Percentiles rank a stretch among this genome's conserved stretches.
Conservation (phyloP, 2,329 filamentous ascomycete species). For the Trichoderma sp. region DNA sequence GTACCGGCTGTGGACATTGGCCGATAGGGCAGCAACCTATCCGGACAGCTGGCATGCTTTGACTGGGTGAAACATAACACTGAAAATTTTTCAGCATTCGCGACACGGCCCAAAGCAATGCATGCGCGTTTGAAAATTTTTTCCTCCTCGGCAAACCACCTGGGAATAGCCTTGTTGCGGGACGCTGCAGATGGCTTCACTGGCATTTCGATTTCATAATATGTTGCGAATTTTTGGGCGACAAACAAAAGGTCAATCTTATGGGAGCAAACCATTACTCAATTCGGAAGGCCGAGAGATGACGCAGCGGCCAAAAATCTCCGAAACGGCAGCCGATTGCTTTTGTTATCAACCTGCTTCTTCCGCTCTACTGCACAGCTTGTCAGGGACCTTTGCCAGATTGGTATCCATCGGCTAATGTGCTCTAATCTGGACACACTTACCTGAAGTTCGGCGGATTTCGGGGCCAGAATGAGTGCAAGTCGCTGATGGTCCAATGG, state of each 20-base stretch:
- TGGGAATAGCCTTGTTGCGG: background rate
- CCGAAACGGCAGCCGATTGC: background rate
- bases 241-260: background rate
- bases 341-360: background rate
- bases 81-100: background rate
- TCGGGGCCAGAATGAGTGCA: background rate
- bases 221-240: background rate
- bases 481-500: background rate
- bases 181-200: background rate
- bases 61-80: constrained; percentile 9
- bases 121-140: constrained; percentile 3
- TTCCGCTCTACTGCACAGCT: background rate
- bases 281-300: constrained; percentile 18
- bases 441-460: background rate
- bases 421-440: background rate
- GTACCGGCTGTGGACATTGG: background rate
- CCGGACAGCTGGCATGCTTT: constrained; percentile 12
- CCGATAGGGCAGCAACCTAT: background rate
- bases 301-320: background rate
- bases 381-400: background rate
- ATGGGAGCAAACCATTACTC: background rate
- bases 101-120: constrained; percentile 15
- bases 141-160: background rate
- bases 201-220: background rate
- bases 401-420: background rate